These are phyloP conservation scores for Endothia cerciana DNA, from an alignment of 2,329 filamentous ascomycete species.

Conservation along the genomic window DNA sequence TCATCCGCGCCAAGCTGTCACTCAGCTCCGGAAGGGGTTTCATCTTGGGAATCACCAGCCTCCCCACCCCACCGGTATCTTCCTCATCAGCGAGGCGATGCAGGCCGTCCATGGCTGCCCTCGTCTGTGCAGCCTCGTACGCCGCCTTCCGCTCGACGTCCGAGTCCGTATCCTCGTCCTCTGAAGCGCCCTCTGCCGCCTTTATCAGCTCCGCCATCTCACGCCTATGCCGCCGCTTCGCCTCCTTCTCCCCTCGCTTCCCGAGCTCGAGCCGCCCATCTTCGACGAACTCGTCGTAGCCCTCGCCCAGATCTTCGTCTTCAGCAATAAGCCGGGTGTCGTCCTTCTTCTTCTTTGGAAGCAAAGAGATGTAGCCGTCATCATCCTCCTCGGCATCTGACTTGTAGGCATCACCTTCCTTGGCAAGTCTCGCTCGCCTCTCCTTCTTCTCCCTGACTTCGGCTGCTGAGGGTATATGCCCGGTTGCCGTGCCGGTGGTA, in stretches of 20 bases:
- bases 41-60: slow-evolving; percentile 64
- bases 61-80: slow-evolving; percentile 37
- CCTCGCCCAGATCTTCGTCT: slow-evolving; percentile 91
- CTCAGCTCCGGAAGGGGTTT: slow-evolving; percentile 76
- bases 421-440: slow-evolving; percentile 78
- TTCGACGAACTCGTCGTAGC: slow-evolving; percentile 89
- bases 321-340: slow-evolving; percentile 78
- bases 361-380: slow-evolving; percentile 38
- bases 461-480: slow-evolving; percentile 73
- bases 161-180: slow-evolving; percentile 68
- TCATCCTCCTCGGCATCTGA: slow-evolving; percentile 53
- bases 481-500: slow-evolving; percentile 36
- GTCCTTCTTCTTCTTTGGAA: slow-evolving; percentile 62
- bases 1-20: slow-evolving; percentile 67
- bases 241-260: slow-evolving; percentile 76
- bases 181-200: slow-evolving; percentile 53
- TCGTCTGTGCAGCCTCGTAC: slow-evolving; percentile 85
- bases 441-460: slow-evolving; percentile 93
- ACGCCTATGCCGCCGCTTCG: slow-evolving; percentile 65
- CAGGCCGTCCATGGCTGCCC: slow-evolving; percentile 80
- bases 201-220: slow-evolving; percentile 85
- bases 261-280: slow-evolving; percentile 81
- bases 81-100: slow-evolving; percentile 49
- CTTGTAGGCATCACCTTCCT: slow-evolving; percentile 65
- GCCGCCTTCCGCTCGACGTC: slow-evolving; percentile 74